These are phyloP conservation scores for Fraxinus americana DNA, from an alignment of 257 asterid species.

Conservation along the genomic window DNA sequence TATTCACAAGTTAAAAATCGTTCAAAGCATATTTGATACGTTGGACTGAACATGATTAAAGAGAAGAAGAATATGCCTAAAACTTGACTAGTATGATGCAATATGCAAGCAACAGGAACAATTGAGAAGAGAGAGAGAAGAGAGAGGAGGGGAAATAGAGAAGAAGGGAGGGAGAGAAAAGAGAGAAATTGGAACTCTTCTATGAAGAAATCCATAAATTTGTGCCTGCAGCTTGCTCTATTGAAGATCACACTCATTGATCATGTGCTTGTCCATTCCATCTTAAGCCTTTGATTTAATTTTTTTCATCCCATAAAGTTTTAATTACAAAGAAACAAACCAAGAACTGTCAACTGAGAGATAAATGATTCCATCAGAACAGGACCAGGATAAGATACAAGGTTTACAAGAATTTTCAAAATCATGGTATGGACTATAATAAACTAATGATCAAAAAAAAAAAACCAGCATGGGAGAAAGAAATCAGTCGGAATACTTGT, in stretches of 20 bases:
- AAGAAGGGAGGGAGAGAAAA: too few relatives aligned
- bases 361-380: neutral
- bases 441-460: neutral
- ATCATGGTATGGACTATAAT: constrained; percentile 16
- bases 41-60: too few relatives aligned
- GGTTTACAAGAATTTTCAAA: constrained; percentile 11
- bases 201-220: too few relatives aligned
- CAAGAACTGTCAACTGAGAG: neutral
- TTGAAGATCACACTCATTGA: neutral
- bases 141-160: too few relatives aligned
- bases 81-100: too few relatives aligned
- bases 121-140: too few relatives aligned
- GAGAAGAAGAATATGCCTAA: too few relatives aligned
- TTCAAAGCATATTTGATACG: too few relatives aligned
- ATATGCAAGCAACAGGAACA: too few relatives aligned
- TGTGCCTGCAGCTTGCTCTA: neutral
- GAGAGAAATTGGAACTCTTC: too few relatives aligned
- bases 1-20: too few relatives aligned
- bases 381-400: neutral
- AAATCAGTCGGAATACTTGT: constrained; percentile 7
- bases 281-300: neutral
- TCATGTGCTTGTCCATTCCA: neutral
- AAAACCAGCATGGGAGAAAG: neutral
- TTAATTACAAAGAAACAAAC: neutral
- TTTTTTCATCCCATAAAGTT: neutral